Base-by-base conservation (phyloP, 2,329 filamentous ascomycete species). In the Sphaceloma murrayae region DNA sequence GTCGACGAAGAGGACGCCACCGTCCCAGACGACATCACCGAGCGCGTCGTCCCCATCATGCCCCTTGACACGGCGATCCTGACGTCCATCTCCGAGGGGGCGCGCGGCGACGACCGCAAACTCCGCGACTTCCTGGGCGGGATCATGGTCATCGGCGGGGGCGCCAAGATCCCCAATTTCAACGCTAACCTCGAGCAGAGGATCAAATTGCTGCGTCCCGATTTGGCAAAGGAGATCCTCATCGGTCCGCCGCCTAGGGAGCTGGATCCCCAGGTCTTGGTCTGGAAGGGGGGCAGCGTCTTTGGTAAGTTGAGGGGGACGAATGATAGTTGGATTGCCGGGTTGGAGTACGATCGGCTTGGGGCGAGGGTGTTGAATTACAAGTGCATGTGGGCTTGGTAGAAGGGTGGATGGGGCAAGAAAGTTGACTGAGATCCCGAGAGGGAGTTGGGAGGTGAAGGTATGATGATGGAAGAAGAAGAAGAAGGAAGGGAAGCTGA, bases 261-360 rank as follows among this genome's bases (percentile, higher is more conserved):
- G 55, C 82, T 98, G 68, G 91, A 98, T 64, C 86, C 91, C 48
- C 87, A 95, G 64, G 88, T 96, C n/a, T 83, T 96, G 43, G 80
- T 82, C 6, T 98, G 91, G 91, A 98, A 98, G 72, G 91, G 91
- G 3, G 91, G 85, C 1, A 94, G 87, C 59, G 88, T 98, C 11
- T 98, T 95, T 69, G 88, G 86, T 2, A 87, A 94, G 66, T 67
- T 96, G 54, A 76, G 80, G 48, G 69, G 68, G 34, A 88, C 86
- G 11, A 96, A 96, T 64, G 91, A 98, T 62, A 91, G 83, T 56
- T 98, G 91, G 91, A 85, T 96, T 57, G 82, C 81, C 10, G 76
- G 78, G 34, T 72, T 82, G 55, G 89, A 96, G 69, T 95, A 89
- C 64, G 87, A 95, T 66, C 76, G 85, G 48, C 61, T 95, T 44